Percentiles rank a stretch among this genome's conserved stretches.
phyloP scores from a whole-genome alignment of 129 eudicot genomes.

The Heracleum sosnowskyi region DNA sequence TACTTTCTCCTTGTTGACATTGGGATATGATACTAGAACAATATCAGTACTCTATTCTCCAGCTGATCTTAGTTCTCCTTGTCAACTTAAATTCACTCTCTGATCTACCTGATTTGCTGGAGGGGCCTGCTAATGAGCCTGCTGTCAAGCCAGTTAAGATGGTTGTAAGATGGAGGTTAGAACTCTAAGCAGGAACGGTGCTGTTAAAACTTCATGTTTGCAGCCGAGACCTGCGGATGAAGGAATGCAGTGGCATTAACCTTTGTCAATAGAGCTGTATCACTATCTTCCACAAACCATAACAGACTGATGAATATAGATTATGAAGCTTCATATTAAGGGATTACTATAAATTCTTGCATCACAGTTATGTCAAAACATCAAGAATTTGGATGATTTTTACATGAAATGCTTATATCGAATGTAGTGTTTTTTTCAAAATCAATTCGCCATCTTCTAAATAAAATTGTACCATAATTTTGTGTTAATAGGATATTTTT shows the following conservation, averaged over 20 bases:
- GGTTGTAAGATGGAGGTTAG: constrained; percentile 7
- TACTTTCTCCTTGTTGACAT: too few relatives aligned
- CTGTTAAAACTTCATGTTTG: constrained; percentile 14
- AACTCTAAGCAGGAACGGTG: constrained; percentile 4
- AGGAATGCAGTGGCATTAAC: constrained; percentile 52
- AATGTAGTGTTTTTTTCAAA: too few relatives aligned
- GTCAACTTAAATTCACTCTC: background rate
- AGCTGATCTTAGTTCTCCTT: background rate
- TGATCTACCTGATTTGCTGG: constrained; percentile 15
- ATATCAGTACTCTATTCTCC: background rate
- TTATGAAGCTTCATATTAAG: too few relatives aligned
- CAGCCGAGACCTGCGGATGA: constrained; percentile 8
- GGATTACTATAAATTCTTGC: too few relatives aligned
- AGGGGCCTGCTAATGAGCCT: constrained; percentile 4
- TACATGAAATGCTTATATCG: too few relatives aligned
- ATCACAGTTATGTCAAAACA: too few relatives aligned
- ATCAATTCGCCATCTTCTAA: too few relatives aligned
- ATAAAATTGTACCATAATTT: too few relatives aligned
- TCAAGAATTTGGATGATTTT: too few relatives aligned
- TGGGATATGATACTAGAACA: background rate
- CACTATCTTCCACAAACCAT: constrained; percentile 16
- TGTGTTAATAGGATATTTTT: too few relatives aligned
- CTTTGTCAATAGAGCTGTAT: constrained; percentile 39
- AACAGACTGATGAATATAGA: too few relatives aligned
- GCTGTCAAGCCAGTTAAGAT: constrained; percentile 16